These are phyloP conservation scores for Penicillium odoratum DNA, from an alignment of 495 filamentous ascomycete genomes.

Conservation along the genomic window DNA sequence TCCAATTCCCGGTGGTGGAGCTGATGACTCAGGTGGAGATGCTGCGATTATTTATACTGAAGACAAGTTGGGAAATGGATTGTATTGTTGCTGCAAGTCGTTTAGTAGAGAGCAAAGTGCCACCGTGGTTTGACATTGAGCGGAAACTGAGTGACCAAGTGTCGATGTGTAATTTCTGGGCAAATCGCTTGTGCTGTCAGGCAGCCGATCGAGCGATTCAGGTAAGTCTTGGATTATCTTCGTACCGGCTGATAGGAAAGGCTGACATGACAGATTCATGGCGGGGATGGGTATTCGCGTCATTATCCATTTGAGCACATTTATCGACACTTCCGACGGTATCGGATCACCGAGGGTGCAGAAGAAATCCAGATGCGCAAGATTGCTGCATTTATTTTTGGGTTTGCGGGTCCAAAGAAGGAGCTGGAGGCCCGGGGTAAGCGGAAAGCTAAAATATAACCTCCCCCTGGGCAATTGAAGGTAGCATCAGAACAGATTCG, in stretches of 20 bases:
- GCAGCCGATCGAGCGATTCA: conserved; percentile 62
- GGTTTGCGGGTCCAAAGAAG: conserved; percentile 34
- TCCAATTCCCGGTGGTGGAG: conserved; percentile 62
- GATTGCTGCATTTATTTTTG: conserved; percentile 47
- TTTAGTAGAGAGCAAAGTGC: neutral
- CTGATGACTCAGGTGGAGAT: conserved; percentile 60
- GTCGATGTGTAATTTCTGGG: conserved; percentile 66
- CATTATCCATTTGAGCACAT: conserved; percentile 54
- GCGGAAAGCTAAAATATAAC: conserved; percentile 6
- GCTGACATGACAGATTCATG: conserved; percentile 41
- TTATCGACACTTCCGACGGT: conserved; percentile 51
- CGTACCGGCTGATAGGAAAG: neutral
- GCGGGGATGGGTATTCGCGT: conserved; percentile 49
- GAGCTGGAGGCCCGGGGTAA: conserved; percentile 8
- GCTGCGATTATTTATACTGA: conserved; percentile 58
- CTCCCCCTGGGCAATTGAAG: neutral
- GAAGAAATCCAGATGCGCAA: conserved; percentile 25
- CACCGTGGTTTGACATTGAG: conserved; percentile 40
- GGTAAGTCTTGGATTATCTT: conserved; percentile 17
- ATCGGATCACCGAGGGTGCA: conserved; percentile 49
- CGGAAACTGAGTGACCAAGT: conserved; percentile 54
- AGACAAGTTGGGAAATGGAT: conserved; percentile 61
- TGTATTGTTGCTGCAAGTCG: conserved; percentile 38
- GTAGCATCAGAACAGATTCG: neutral
- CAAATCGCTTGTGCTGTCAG: conserved; percentile 56